Percentiles rank a stretch among this genome's conserved stretches.
Conservation (phyloP, 345 rosid species). For the Dipteronia dyeriana region DNA sequence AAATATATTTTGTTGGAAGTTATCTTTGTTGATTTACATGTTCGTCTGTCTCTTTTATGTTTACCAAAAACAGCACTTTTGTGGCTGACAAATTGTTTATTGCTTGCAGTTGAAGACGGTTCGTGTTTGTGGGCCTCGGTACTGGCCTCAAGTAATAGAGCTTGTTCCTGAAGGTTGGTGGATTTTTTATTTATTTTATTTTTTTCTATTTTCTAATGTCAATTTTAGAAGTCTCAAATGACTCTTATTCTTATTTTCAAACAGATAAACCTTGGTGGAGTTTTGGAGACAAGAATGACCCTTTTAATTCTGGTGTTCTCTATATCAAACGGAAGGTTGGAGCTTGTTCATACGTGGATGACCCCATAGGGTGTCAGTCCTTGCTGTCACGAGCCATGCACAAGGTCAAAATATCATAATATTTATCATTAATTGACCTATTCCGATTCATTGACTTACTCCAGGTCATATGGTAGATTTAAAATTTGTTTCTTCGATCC, state of each 20-base stretch:
- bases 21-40: background rate
- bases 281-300: conserved; percentile 66
- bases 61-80: background rate
- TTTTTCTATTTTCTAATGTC: conserved; percentile 23
- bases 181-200: conserved; percentile 24
- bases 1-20: background rate
- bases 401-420: conserved; percentile 54
- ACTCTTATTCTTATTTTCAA: conserved; percentile 5
- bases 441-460: background rate
- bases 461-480: conserved; percentile 14
- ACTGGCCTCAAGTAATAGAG: conserved; percentile 91
- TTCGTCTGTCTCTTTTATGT: background rate
- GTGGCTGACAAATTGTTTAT: conserved; percentile 8
- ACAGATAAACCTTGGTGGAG: conserved; percentile 93
- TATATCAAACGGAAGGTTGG: conserved; percentile 93
- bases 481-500: conserved; percentile 24
- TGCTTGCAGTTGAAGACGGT: conserved; percentile 77
- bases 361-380: conserved; percentile 91
- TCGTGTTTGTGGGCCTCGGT: conserved; percentile 92
- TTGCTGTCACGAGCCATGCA: conserved; percentile 95
- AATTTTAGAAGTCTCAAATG: conserved; percentile 3
- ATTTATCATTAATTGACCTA: background rate
- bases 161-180: conserved; percentile 78
- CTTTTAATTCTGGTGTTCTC: conserved; percentile 81
- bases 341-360: conserved; percentile 96